These are phyloP conservation scores for Narthecium ossifragum DNA, from an alignment of 106 monocot genomes.

Conservation along the genomic window DNA sequence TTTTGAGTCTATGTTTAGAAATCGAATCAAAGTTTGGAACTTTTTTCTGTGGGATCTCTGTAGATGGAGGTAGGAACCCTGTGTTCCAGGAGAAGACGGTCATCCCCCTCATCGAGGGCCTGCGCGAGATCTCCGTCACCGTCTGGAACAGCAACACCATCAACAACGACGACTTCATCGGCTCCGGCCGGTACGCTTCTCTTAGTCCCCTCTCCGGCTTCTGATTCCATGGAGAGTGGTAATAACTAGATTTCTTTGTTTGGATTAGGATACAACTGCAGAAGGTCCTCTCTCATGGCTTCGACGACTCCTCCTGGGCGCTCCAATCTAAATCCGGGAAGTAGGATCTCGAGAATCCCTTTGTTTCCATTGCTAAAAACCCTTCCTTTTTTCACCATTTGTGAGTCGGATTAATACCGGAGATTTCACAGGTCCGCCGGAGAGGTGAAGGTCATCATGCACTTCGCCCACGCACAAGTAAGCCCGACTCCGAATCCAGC, in stretches of 20 bases:
- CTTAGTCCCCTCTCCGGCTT: too few species aligned
- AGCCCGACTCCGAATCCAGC: background rate
- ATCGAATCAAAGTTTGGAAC: background rate
- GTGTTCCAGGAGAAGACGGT: slow-evolving; percentile 54
- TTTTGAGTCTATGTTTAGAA: background rate
- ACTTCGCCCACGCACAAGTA: slow-evolving; percentile 53
- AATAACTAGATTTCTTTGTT: background rate
- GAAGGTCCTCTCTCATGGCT: slow-evolving; percentile 51
- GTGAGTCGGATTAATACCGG: too few species aligned
- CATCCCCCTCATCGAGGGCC: slow-evolving; percentile 58
- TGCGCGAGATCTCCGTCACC: slow-evolving; percentile 42
- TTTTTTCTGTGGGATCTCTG: background rate
- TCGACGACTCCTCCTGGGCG: slow-evolving; percentile 70
- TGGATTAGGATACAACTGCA: slow-evolving; percentile 43
- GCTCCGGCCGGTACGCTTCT: slow-evolving; percentile 28
- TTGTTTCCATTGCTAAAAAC: background rate
- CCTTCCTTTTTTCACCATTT: too few species aligned
- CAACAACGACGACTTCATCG: slow-evolving; percentile 51
- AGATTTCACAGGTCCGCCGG: slow-evolving; percentile 57
- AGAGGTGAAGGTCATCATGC: slow-evolving; percentile 81
- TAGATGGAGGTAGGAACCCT: slow-evolving; percentile 84
- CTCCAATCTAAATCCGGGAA: slow-evolving; percentile 49
- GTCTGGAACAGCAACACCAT: slow-evolving; percentile 75
- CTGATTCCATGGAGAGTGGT: too few species aligned
- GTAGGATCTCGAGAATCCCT: slow-evolving; percentile 30